These are phyloP conservation scores for Tanacetum coccineum DNA, from an alignment of 129 eudicot genomes.

Conservation along the genomic window DNA sequence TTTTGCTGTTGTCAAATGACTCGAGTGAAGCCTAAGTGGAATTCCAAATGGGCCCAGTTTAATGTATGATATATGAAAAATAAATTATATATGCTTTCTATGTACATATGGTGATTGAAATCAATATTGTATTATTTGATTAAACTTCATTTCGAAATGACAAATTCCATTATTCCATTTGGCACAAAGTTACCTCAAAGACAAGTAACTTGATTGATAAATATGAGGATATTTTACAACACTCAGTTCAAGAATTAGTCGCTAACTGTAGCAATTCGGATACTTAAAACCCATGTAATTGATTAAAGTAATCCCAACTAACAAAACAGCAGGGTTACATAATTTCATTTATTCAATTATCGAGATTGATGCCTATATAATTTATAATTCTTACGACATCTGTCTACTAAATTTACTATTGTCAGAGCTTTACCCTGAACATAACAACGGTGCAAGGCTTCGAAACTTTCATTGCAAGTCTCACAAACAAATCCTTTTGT, in stretches of 20 bases:
- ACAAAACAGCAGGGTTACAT: too few relatives aligned
- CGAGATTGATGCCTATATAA: background rate
- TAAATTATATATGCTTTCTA: background rate
- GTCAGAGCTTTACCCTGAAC: slow-evolving; percentile 91
- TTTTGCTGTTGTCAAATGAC: too few relatives aligned
- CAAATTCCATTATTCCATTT: background rate
- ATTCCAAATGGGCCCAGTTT: background rate
- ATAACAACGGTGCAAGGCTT: slow-evolving; percentile 96
- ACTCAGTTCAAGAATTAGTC: too few relatives aligned
- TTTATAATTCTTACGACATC: background rate
- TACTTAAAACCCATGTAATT: slow-evolving; percentile 1
- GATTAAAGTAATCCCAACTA: background rate
- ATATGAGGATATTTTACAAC: too few relatives aligned
- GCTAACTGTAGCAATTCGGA: too few relatives aligned
- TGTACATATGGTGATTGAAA: background rate
- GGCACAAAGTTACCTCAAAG: background rate
- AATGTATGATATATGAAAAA: background rate
- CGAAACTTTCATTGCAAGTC: slow-evolving; percentile 86
- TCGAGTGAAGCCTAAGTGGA: background rate
- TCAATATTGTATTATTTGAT: slow-evolving; percentile 1
- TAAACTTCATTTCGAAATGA: background rate
- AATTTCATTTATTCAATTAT: too few relatives aligned
- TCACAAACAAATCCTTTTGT: slow-evolving; percentile 54
- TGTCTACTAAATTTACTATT: slow-evolving; percentile 15
- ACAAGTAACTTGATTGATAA: background rate